These are phyloP conservation scores for Vachellia collinsii DNA, from an alignment of 306 rosid genomes.

Conservation along the genomic window DNA sequence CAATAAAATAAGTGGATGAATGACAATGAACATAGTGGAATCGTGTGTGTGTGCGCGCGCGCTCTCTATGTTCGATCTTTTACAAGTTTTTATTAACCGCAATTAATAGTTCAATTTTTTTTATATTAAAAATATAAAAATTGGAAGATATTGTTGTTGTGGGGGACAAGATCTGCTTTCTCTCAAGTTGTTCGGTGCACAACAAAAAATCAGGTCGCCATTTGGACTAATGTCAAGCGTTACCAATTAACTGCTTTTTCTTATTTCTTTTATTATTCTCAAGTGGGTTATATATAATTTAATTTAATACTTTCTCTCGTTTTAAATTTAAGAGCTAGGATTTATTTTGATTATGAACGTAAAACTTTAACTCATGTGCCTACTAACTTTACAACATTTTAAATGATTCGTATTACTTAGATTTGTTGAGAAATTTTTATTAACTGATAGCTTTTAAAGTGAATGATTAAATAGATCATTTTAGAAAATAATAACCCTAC, in stretches of 20 bases:
- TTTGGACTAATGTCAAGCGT: neutral
- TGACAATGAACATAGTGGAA: neutral
- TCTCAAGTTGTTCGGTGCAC: neutral
- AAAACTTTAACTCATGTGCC: too few species aligned
- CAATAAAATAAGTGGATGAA: neutral
- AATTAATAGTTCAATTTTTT: neutral
- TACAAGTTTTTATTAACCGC: neutral
- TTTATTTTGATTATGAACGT: too few species aligned
- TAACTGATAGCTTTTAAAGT: too few species aligned
- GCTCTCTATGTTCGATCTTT: neutral
- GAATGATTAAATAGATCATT: too few species aligned
- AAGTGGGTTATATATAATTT: too few species aligned
- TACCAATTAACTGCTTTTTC: neutral
- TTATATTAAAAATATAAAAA: neutral
- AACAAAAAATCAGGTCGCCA: neutral
- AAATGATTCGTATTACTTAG: too few species aligned
- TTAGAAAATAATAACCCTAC: too few species aligned
- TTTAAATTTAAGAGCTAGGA: too few species aligned
- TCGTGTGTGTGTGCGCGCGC: neutral
- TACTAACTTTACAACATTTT: too few species aligned
- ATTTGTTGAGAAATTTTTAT: too few species aligned
- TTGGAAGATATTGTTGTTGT: neutral
- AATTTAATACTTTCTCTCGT: too few species aligned
- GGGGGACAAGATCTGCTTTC: neutral
- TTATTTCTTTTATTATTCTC: neutral